A percentile compares a stretch with the other conserved stretches of the same genome.
Evolutionary conservation across 495 filamentous ascomycete genomes (phyloP).

Genomic region (Hypoxylon cercidicola): DNA sequence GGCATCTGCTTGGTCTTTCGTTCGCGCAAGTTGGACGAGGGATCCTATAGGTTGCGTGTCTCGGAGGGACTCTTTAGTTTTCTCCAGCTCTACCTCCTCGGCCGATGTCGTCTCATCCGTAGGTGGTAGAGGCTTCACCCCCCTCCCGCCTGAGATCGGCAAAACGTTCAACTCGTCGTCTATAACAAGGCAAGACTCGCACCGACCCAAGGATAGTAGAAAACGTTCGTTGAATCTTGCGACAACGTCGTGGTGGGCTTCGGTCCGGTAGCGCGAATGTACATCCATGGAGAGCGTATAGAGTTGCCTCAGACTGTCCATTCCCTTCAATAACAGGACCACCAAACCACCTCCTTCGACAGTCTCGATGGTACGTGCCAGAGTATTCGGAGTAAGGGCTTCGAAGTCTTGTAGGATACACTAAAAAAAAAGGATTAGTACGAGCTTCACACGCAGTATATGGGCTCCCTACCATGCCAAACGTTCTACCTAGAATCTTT

Average conservation of each 20-base stretch:
- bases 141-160: slow-evolving; percentile 95
- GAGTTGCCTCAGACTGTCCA: slow-evolving; percentile 96
- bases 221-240: slow-evolving; percentile 99
- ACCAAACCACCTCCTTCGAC: slow-evolving; percentile 97
- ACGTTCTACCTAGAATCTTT: slow-evolving; percentile 98
- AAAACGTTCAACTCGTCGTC: slow-evolving; percentile 98
- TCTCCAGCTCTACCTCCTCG: slow-evolving; percentile 79
- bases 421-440: slow-evolving; percentile 35
- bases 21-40: slow-evolving; percentile 83
- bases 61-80: slow-evolving; percentile 85
- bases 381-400: slow-evolving; percentile 93
- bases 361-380: slow-evolving; percentile 95
- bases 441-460: background rate
- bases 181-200: slow-evolving; percentile 92
- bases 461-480: slow-evolving; percentile 74
- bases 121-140: slow-evolving; percentile 84
- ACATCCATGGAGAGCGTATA: slow-evolving; percentile 99
- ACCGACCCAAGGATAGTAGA: slow-evolving; percentile 92
- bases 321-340: slow-evolving; percentile 89
- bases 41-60: slow-evolving; percentile 89
- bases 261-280: slow-evolving; percentile 94
- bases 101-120: slow-evolving; percentile 73
- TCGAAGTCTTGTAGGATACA: slow-evolving; percentile 99
- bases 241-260: slow-evolving; percentile 94
- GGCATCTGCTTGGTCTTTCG: slow-evolving; percentile 94